Evolutionary conservation across 148 eudicot genomes (phyloP).

Genomic region (Rhododendron ferrugineum): DNA sequence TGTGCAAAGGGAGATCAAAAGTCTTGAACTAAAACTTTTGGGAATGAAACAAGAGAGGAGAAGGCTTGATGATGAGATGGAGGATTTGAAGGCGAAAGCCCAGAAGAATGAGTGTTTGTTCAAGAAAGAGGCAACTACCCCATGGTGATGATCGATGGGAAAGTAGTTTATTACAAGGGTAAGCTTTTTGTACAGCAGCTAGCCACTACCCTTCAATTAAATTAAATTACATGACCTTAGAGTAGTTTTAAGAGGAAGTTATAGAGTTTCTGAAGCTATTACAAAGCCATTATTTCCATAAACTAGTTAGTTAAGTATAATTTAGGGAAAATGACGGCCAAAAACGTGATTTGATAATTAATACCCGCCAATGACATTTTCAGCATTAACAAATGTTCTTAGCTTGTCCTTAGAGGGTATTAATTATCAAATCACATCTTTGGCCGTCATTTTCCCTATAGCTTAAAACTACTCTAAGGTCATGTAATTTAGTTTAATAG

Average conservation of each 20-base stretch:
- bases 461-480: no score
- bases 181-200: not conserved
- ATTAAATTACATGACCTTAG: not conserved
- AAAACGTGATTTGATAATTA: no score
- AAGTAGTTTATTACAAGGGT: not conserved
- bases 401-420: no score
- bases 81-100: slow-evolving; percentile 4
- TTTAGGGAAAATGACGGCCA: no score
- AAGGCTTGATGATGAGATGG: slow-evolving; percentile 20
- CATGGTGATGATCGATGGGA: slow-evolving; percentile 1
- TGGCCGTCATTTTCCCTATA: no score
- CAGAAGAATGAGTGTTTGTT: not conserved
- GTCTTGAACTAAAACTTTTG: slow-evolving; percentile 17
- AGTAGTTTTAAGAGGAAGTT: not conserved
- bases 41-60: slow-evolving; percentile 18
- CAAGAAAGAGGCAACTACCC: slow-evolving; percentile 5
- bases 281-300: no score
- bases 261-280: no score
- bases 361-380: no score
- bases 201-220: not conserved
- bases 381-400: no score
- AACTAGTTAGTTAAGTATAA: no score
- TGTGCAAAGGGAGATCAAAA: slow-evolving; percentile 13
- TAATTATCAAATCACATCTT: no score
- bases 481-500: no score